Evolutionary conservation across 495 filamentous ascomycete species (phyloP).

Genomic region (Trichoderma gamsii): DNA sequence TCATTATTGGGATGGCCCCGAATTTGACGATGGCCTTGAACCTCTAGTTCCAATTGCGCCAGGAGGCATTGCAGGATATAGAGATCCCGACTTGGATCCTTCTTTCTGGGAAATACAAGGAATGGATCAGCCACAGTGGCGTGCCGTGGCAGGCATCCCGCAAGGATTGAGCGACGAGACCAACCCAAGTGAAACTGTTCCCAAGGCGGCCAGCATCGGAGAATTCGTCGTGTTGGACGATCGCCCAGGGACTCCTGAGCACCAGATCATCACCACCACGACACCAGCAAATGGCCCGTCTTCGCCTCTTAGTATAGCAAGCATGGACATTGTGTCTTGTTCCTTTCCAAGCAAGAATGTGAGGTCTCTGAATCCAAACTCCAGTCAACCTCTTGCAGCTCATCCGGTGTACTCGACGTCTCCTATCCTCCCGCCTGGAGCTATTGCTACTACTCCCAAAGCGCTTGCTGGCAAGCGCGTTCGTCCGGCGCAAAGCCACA

Average conservation of each 20-base stretch:
- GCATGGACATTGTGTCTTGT: slow-evolving; percentile 67
- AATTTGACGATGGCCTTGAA: slow-evolving; percentile 50
- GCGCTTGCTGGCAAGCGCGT: slow-evolving; percentile 48
- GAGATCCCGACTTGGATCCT: slow-evolving; percentile 46
- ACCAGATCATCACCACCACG: slow-evolving; percentile 20
- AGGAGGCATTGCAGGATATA: slow-evolving; percentile 58
- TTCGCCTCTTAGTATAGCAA: slow-evolving; percentile 48
- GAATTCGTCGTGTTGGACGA: slow-evolving; percentile 36
- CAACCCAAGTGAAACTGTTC: slow-evolving; percentile 36
- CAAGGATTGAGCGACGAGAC: slow-evolving; percentile 24
- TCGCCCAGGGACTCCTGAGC: slow-evolving; percentile 39
- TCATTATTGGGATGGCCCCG: slow-evolving; percentile 74
- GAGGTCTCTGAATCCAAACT: slow-evolving; percentile 39
- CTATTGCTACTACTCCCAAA: slow-evolving; percentile 46
- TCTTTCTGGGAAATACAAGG: slow-evolving; percentile 39
- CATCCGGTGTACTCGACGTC: slow-evolving; percentile 57
- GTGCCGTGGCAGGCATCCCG: slow-evolving; percentile 26
- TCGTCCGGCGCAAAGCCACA: slow-evolving; percentile 40
- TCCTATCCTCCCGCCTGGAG: slow-evolving; percentile 37
- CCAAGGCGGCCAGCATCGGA: slow-evolving; percentile 39
- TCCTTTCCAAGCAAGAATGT: slow-evolving; percentile 66
- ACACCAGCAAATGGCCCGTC: slow-evolving; percentile 30
- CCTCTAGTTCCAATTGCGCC: slow-evolving; percentile 67
- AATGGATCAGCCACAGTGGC: slow-evolving; percentile 36
- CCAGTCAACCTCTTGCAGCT: slow-evolving; percentile 46